Evolutionary conservation across 495 filamentous ascomycete genomes (phyloP).

Genomic region (Aspergillus ellipticus): DNA sequence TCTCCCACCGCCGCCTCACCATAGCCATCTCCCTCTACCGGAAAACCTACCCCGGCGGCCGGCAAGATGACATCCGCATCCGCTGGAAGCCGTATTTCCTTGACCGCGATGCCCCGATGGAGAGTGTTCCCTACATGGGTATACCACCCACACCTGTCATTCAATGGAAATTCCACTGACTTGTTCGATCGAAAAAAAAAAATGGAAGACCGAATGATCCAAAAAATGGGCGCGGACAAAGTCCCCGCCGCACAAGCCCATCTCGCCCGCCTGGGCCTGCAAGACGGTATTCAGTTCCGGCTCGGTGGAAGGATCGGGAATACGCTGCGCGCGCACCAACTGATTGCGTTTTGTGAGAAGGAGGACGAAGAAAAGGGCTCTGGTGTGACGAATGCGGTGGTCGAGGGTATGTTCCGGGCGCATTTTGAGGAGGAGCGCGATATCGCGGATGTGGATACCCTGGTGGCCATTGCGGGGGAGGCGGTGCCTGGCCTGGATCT

Average conservation of each 20-base stretch:
- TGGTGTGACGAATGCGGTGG: conserved; percentile 5
- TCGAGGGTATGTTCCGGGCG: conserved; percentile 14
- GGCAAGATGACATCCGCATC: conserved; percentile 53
- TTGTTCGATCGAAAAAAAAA: too few species aligned
- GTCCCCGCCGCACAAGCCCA: conserved; percentile 14
- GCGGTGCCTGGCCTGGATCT: conserved; percentile 11
- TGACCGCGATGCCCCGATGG: conserved; percentile 52
- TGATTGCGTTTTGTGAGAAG: conserved; percentile 1
- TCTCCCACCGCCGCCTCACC: conserved; percentile 62
- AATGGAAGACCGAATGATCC: conserved; percentile 24
- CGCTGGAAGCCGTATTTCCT: conserved; percentile 66
- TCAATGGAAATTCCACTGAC: too few species aligned
- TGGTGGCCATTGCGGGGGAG: conserved; percentile 3
- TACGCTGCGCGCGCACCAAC: conserved; percentile 18
- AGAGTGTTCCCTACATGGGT: conserved; percentile 16
- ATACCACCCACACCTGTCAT: too few species aligned
- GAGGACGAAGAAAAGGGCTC: neutral
- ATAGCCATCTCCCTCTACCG: conserved; percentile 56
- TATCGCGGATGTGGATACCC: conserved; percentile 10
- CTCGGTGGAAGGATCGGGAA: conserved; percentile 23
- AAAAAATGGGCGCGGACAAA: conserved; percentile 14
- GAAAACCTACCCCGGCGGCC: conserved; percentile 47
- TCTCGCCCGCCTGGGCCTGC: conserved; percentile 11
- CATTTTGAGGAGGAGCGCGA: conserved; percentile 24
- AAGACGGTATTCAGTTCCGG: conserved; percentile 16